phyloP scores from a whole-genome alignment of 495 filamentous ascomycete species.

The Geoglossum glabrum region DNA sequence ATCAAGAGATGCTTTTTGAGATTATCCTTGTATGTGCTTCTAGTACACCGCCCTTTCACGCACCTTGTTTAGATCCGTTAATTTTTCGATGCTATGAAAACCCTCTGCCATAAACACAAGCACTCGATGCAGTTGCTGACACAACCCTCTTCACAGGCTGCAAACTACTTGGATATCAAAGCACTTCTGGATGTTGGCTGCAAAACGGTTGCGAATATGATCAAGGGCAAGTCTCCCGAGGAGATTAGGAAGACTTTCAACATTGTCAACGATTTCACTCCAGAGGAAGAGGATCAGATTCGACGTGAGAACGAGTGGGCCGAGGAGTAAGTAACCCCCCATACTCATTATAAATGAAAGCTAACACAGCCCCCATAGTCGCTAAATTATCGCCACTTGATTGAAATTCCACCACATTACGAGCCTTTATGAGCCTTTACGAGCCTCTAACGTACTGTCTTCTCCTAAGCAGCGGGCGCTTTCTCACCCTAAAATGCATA shows the following conservation, averaged over 20 bases:
- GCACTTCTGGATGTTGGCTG: slow-evolving; percentile 63
- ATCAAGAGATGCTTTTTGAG: slow-evolving; percentile 99
- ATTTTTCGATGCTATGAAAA: too few species aligned
- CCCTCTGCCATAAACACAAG: too few species aligned
- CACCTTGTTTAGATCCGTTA: too few species aligned
- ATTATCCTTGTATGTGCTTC: slow-evolving; percentile 67
- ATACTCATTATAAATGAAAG: neutral
- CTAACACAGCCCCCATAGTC: neutral
- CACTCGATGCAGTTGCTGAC: neutral
- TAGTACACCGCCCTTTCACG: too few species aligned
- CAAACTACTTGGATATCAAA: slow-evolving; percentile 71
- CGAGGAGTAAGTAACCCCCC: slow-evolving; percentile 33
- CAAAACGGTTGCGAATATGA: slow-evolving; percentile 76
- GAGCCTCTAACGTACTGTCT: too few species aligned
- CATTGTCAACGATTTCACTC: slow-evolving; percentile 66
- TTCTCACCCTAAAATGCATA: neutral
- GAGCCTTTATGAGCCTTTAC: too few species aligned
- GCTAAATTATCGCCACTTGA: neutral
- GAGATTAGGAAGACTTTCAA: slow-evolving; percentile 74
- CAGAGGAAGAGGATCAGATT: slow-evolving; percentile 69
- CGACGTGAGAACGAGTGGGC: slow-evolving; percentile 72
- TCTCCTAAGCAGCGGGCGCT: neutral
- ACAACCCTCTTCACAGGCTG: slow-evolving; percentile 24
- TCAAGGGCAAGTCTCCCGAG: slow-evolving; percentile 67
- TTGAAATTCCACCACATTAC: neutral